phyloP scores from a whole-genome alignment of 1,284 basidiomycete genomes.

The Naganishia cerealis region DNA sequence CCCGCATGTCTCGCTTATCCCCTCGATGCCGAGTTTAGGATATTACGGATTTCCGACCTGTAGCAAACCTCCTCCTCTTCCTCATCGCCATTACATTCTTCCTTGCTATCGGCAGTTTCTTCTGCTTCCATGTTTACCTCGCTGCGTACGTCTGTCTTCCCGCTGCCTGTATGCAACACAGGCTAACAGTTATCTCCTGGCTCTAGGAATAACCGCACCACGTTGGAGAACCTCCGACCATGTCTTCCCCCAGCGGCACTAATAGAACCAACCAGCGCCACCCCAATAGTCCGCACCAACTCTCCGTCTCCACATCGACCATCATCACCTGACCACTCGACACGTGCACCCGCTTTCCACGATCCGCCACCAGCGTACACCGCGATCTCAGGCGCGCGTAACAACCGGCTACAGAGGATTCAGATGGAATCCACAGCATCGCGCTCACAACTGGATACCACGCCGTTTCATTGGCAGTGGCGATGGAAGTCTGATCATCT shows the following conservation, averaged over 20 bases:
- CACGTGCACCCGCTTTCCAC: constrained; percentile 13
- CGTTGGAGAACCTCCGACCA: constrained; percentile 74
- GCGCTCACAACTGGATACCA: neutral
- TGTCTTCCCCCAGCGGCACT: constrained; percentile 58
- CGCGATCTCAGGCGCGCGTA: constrained; percentile 14
- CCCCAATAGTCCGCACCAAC: constrained; percentile 36
- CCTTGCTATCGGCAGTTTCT: constrained; percentile 72
- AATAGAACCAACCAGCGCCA: constrained; percentile 3
- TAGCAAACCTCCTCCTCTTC: constrained; percentile 69
- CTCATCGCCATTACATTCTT: constrained; percentile 65
- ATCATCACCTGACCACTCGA: neutral
- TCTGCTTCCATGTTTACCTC: constrained; percentile 75
- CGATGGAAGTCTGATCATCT: constrained; percentile 66
- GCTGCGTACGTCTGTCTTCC: constrained; percentile 62
- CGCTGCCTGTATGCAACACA: constrained; percentile 9
- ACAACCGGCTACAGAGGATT: constrained; percentile 3
- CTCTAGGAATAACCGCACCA: constrained; percentile 77
- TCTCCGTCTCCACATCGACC: constrained; percentile 3
- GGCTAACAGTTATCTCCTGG: constrained; percentile 12
- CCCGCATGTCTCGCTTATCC: neutral
- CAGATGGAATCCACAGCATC: neutral
- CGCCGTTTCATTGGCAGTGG: constrained; percentile 29
- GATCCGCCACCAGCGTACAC: constrained; percentile 26
- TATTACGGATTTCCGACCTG: constrained; percentile 58
- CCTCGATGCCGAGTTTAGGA: constrained; percentile 54